Evolutionary conservation across 148 eudicot species (phyloP).

Genomic region (Spergularia marina): DNA sequence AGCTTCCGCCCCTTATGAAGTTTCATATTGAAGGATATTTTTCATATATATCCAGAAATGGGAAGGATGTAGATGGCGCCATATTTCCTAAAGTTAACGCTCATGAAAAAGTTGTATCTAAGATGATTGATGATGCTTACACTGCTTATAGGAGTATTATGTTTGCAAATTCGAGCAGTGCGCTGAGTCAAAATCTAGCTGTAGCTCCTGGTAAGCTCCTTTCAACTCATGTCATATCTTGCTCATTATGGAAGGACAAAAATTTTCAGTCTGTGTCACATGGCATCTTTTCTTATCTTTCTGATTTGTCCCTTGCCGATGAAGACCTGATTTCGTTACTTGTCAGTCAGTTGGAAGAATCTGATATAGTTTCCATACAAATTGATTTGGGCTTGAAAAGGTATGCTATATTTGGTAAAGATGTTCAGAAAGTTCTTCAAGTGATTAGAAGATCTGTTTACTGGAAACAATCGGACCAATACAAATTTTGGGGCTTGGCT

Average conservation of each 20-base stretch:
- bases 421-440: constrained; percentile 22
- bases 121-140: constrained; percentile 33
- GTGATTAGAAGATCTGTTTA: constrained; percentile 27
- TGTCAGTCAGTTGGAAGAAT: constrained; percentile 29
- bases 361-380: constrained; percentile 31
- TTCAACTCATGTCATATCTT: constrained; percentile 21
- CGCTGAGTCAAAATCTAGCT: constrained; percentile 1
- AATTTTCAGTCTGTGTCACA: constrained; percentile 19
- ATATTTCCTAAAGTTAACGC: constrained; percentile 10
- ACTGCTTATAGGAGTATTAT: constrained; percentile 30
- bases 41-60: constrained; percentile 16
- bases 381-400: constrained; percentile 35
- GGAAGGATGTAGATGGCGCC: constrained; percentile 4
- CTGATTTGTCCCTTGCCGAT: constrained; percentile 33
- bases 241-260: constrained; percentile 34
- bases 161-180: constrained; percentile 15
- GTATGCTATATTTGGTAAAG: constrained; percentile 36
- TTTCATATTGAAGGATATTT: constrained; percentile 31
- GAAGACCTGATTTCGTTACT: constrained; percentile 32
- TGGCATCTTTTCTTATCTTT: constrained; percentile 28
- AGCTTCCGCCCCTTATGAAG: constrained; percentile 32
- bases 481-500: constrained; percentile 35
- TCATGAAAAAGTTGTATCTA: constrained; percentile 22
- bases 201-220: constrained; percentile 26
- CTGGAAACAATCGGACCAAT: constrained; percentile 36